Percentiles rank a stretch among this genome's conserved stretches.
These are phyloP conservation scores for Senna tora DNA, from an alignment of 306 rosid genomes.

Conservation along the genomic window DNA sequence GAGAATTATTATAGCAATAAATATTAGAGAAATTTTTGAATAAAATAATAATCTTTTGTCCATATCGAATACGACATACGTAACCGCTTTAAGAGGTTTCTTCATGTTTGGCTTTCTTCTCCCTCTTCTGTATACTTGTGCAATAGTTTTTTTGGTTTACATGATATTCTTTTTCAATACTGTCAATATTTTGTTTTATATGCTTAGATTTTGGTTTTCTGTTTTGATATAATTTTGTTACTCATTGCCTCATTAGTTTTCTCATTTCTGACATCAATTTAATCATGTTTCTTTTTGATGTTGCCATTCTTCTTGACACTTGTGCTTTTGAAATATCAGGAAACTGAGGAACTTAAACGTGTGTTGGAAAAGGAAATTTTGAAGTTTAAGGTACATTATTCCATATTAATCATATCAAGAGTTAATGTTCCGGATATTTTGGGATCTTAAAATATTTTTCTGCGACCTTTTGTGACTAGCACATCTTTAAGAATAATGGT, in stretches of 20 bases:
- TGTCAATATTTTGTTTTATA: slow-evolving; percentile 5
- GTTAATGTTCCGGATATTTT: slow-evolving; percentile 3
- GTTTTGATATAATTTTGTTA: neutral
- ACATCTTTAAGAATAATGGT: slow-evolving; percentile 24
- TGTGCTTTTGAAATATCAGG: slow-evolving; percentile 60
- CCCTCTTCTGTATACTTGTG: neutral
- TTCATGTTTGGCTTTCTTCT: slow-evolving; percentile 6
- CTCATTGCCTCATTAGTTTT: neutral
- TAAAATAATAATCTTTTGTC: neutral
- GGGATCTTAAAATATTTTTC: slow-evolving; percentile 27
- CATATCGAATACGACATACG: neutral
- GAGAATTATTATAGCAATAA: slow-evolving; percentile 6
- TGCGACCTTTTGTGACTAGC: slow-evolving; percentile 8
- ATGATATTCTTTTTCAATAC: slow-evolving; percentile 1
- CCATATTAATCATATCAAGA: slow-evolving; percentile 30
- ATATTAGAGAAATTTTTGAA: slow-evolving; percentile 9
- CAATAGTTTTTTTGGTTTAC: neutral
- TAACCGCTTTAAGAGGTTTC: neutral
- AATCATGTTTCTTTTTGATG: neutral
- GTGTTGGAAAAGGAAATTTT: slow-evolving; percentile 73
- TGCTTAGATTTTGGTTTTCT: neutral
- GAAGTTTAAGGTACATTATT: slow-evolving; percentile 63
- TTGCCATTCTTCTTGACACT: slow-evolving; percentile 12
- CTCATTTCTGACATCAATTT: neutral
- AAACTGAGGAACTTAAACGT: slow-evolving; percentile 88